These are phyloP conservation scores for Cicer yamashitae DNA, from an alignment of 306 rosid genomes.

Conservation along the genomic window DNA sequence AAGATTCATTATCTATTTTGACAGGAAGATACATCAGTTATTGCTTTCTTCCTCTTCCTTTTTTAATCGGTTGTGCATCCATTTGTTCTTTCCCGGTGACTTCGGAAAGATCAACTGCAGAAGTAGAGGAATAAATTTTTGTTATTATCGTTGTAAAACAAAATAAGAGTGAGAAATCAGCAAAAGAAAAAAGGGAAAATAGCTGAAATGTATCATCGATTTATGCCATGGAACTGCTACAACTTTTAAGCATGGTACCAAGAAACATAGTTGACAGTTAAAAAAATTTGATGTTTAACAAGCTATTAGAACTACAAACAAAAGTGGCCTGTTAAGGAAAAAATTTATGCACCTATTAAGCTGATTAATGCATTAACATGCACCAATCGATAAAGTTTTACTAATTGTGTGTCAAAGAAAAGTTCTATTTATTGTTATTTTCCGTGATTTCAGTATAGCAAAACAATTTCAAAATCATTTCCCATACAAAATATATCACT, in stretches of 20 bases:
- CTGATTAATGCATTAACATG: neutral
- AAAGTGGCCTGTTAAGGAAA: neutral
- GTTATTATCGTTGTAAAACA: neutral
- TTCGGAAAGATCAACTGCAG: conserved; percentile 74
- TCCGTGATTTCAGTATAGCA: conserved; percentile 24
- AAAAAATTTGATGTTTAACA: conserved; percentile 33
- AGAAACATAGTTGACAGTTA: conserved; percentile 26
- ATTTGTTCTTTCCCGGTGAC: conserved; percentile 82
- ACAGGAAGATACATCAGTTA: conserved; percentile 46
- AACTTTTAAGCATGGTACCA: conserved; percentile 22
- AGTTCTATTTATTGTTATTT: conserved; percentile 28
- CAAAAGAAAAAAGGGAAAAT: conserved; percentile 1
- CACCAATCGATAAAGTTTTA: conserved; percentile 23
- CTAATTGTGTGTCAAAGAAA: too few species aligned
- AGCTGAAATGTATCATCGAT: conserved; percentile 17
- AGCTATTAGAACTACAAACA: conserved; percentile 1
- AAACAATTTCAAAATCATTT: conserved; percentile 23
- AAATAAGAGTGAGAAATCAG: conserved; percentile 33
- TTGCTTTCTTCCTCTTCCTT: conserved; percentile 90
- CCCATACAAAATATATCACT: conserved; percentile 13
- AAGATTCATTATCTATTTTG: conserved; percentile 36
- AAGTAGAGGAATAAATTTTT: neutral
- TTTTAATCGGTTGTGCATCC: conserved; percentile 75
- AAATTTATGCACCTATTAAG: neutral
- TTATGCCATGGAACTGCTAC: neutral